phyloP scores from a whole-genome alignment of 129 eudicot genomes.

The Tagetes erecta region DNA sequence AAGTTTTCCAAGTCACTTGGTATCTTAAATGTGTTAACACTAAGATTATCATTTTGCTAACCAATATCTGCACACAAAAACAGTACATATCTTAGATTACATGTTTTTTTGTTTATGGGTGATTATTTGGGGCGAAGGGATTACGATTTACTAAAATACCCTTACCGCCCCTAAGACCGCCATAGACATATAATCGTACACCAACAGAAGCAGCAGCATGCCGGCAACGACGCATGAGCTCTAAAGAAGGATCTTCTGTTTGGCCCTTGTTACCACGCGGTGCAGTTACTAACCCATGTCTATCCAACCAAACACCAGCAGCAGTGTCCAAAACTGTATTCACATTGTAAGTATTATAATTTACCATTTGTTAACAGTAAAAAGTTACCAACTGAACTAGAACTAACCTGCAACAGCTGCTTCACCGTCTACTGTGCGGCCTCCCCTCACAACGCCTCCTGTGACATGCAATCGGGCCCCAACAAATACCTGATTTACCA shows the following conservation, averaged over 20 bases:
- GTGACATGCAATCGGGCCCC: slow-evolving; percentile 98
- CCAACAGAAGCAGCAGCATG: slow-evolving; percentile 99
- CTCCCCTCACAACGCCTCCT: slow-evolving; percentile 93
- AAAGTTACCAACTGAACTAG: slow-evolving; percentile 16
- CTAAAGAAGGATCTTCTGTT: slow-evolving; percentile 78
- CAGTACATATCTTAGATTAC: not conserved
- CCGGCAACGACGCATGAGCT: slow-evolving; percentile 90
- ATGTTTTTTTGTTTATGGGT: not conserved
- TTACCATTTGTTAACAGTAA: slow-evolving; percentile 7
- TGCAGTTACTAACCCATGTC: slow-evolving; percentile 85
- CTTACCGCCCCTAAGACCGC: slow-evolving; percentile 96
- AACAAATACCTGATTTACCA: slow-evolving; percentile 75
- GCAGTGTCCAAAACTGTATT: slow-evolving; percentile 91
- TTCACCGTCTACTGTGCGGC: slow-evolving; percentile 94
- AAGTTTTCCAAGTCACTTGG: slow-evolving; percentile 5
- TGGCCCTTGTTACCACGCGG: slow-evolving; percentile 56
- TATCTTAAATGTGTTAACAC: not conserved
- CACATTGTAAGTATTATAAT: not conserved
- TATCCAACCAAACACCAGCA: slow-evolving; percentile 98
- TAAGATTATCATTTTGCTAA: not conserved
- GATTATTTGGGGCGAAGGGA: not conserved
- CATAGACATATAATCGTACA: slow-evolving; percentile 73
- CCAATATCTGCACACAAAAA: not conserved
- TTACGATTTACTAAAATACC: slow-evolving; percentile 1
- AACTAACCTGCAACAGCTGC: slow-evolving; percentile 83